Evolutionary conservation across 2,329 filamentous ascomycete species (phyloP).

Genomic region (Lithohypha guttulata): DNA sequence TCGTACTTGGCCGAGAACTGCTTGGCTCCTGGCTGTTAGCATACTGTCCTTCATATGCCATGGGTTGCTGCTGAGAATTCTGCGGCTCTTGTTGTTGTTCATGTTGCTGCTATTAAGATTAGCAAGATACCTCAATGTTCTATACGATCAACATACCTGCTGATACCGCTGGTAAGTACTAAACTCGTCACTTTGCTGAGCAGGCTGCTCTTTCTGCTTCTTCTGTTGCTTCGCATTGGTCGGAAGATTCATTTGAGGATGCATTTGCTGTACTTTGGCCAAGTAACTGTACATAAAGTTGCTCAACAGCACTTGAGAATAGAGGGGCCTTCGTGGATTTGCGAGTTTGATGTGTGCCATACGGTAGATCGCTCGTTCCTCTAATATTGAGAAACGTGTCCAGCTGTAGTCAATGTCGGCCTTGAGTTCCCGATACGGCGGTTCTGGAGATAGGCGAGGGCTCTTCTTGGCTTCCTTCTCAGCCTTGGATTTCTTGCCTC

Average conservation of each 20-base stretch:
- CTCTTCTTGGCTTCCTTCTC: conserved; percentile 65
- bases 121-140: not conserved
- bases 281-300: conserved; percentile 99
- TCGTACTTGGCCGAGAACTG: conserved; percentile 30
- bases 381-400: conserved; percentile 87
- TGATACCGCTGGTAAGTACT: conserved; percentile 37
- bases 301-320: conserved; percentile 90
- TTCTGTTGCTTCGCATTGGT: conserved; percentile 61
- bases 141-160: conserved; percentile 29
- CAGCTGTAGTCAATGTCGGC: conserved; percentile 93
- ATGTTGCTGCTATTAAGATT: conserved; percentile 4
- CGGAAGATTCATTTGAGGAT: conserved; percentile 88
- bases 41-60: conserved; percentile 35
- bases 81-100: conserved; percentile 16
- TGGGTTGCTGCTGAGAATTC: conserved; percentile 19
- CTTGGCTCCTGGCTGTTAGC: conserved; percentile 42
- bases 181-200: conserved; percentile 33
- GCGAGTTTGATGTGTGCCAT: conserved; percentile 99
- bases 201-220: conserved; percentile 25
- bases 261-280: conserved; percentile 97
- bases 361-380: conserved; percentile 92
- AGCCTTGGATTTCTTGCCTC: conserved; percentile 70
- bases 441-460: conserved; percentile 70
- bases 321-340: conserved; percentile 82
- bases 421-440: conserved; percentile 59